phyloP scores from a whole-genome alignment of 208 protist genomes.

The Wallacemonas sp. region DNA sequence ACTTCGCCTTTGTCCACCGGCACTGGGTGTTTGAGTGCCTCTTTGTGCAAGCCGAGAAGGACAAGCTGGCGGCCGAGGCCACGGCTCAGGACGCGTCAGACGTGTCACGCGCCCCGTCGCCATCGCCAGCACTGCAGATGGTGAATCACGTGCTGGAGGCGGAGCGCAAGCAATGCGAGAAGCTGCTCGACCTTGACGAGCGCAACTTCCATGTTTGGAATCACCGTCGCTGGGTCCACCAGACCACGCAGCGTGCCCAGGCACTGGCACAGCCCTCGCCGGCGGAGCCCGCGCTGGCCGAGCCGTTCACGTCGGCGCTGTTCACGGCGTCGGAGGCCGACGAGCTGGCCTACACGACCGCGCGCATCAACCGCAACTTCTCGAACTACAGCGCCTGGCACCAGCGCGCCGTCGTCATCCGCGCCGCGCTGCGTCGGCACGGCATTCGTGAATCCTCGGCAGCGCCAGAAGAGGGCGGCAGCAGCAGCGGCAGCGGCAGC shows the following conservation, averaged over 20 bases:
- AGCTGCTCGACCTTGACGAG: slow-evolving; percentile 79
- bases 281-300: neutral
- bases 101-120: too few species aligned
- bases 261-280: slow-evolving; percentile 16
- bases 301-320: neutral
- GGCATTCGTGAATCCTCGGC: slow-evolving; percentile 9
- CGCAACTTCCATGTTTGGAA: slow-evolving; percentile 93
- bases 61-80: slow-evolving; percentile 15
- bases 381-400: slow-evolving; percentile 98
- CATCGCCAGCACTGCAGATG: neutral
- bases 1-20: slow-evolving; percentile 86
- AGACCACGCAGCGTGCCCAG: slow-evolving; percentile 29
- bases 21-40: slow-evolving; percentile 79
- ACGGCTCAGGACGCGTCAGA: too few species aligned
- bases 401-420: slow-evolving; percentile 77
- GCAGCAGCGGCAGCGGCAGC: too few species aligned
- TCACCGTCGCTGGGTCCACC: slow-evolving; percentile 69
- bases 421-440: slow-evolving; percentile 7
- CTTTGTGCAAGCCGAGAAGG: slow-evolving; percentile 28
- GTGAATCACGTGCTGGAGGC: slow-evolving; percentile 43
- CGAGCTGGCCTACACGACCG: slow-evolving; percentile 83
- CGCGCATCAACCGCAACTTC: slow-evolving; percentile 94
- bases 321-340: slow-evolving; percentile 46
- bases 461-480: neutral
- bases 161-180: slow-evolving; percentile 71